Percentiles rank a stretch among this genome's conserved stretches.
phyloP scores from a whole-genome alignment of 306 rosid genomes.

The Neltuma alba region DNA sequence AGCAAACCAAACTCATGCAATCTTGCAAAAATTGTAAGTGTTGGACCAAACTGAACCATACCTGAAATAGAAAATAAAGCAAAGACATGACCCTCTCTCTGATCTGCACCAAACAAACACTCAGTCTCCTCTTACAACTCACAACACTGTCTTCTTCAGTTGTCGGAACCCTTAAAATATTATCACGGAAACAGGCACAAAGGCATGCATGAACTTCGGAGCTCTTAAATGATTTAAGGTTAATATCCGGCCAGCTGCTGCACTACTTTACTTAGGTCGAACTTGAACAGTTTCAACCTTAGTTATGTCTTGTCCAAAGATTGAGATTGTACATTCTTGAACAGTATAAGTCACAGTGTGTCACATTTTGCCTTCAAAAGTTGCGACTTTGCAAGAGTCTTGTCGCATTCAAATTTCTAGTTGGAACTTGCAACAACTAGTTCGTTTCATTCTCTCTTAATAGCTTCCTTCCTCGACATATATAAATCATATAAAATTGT shows the following conservation, averaged over 20 bases:
- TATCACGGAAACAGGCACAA: no score
- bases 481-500: no score
- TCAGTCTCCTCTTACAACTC: background rate
- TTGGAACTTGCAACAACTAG: background rate
- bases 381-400: background rate
- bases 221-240: conserved; percentile 20
- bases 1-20: background rate
- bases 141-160: background rate
- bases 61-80: conserved; percentile 3
- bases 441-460: background rate
- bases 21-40: background rate
- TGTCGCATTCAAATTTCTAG: background rate
- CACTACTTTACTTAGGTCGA: background rate
- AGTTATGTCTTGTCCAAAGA: conserved; percentile 2
- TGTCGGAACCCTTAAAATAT: conserved; percentile 11
- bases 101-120: background rate
- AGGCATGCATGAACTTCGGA: conserved; percentile 1
- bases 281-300: conserved; percentile 13
- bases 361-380: background rate
- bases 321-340: background rate
- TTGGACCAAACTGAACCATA: conserved; percentile 8
- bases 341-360: conserved; percentile 12
- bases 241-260: background rate
- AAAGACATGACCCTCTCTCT: background rate
- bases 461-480: background rate